A percentile compares a stretch with the other conserved stretches of the same genome.
Evolutionary conservation across 2,329 filamentous ascomycete genomes (phyloP).

Genomic region (Fusarium austroafricanum): DNA sequence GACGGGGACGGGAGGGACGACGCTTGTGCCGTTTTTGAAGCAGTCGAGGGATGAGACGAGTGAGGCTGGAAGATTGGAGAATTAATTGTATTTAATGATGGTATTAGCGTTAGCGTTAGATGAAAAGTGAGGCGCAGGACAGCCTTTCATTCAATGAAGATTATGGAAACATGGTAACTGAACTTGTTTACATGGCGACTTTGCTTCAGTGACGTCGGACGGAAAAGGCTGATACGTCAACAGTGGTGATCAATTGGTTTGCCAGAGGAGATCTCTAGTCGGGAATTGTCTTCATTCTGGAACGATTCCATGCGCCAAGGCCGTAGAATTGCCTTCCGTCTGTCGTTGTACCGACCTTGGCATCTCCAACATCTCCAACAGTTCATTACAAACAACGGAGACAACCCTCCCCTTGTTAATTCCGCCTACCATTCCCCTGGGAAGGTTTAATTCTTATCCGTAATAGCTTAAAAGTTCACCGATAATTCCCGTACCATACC

Average conservation of each 20-base stretch:
- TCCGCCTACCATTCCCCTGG: background rate
- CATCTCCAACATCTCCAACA: background rate
- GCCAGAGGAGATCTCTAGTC: no score
- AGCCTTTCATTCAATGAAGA: no score
- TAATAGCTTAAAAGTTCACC: background rate
- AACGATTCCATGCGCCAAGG: constrained; percentile 1
- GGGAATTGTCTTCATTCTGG: background rate
- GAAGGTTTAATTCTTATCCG: background rate
- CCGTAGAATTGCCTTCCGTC: background rate
- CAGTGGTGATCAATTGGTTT: background rate
- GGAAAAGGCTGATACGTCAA: no score
- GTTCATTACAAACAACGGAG: background rate
- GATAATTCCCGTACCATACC: background rate
- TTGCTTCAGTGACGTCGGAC: no score
- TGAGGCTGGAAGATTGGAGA: constrained; percentile 51
- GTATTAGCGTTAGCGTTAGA: constrained; percentile 19
- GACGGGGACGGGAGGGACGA: constrained; percentile 88
- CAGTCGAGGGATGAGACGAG: constrained; percentile 87
- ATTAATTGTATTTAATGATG: background rate
- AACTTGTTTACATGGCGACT: no score
- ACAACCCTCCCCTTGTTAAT: background rate
- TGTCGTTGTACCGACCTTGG: background rate
- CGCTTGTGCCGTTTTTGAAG: constrained; percentile 88
- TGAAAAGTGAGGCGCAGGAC: background rate
- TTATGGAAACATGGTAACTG: background rate